Base-by-base conservation (phyloP, 1,139 yeast genomes). In the Trichomonascaceae sp. region DNA sequence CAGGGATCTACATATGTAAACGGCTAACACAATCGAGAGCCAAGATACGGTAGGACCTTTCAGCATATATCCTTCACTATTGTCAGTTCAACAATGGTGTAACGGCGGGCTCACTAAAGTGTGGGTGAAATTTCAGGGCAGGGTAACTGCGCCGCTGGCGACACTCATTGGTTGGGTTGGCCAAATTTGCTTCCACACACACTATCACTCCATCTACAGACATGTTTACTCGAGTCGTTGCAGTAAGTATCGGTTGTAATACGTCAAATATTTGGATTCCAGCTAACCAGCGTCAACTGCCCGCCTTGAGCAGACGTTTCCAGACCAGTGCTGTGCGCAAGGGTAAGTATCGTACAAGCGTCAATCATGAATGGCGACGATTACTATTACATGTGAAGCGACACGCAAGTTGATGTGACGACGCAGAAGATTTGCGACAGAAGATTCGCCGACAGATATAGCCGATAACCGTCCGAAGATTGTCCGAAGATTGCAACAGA, bases 311-410 rank as follows among this genome's bases (percentile, higher is more conserved):
- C 23, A 20, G 48, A 32, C 42, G 45, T 31, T 42, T 44, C 43
- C 43, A 40, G 37, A 41, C 47, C 34, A 41, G 47, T 27, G 34
- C 44, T 26, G 35, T 40, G 29, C 35, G 37, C 33, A 37, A 41
- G 37, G 39, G 44, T 41, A 34, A 34, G 43, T 32, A n/a, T 23
- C 13, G 3, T 23, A 14, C 5, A 5, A 14, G 13, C 6, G 5
- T 16, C 26, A 23, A 16, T 18, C 16, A 13, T 17, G 26, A 14
- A 4, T 13, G 3, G 4, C 4, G 16, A 4, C 4, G 16, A 15
- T 4, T 13, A 27, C 14, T 15, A 16, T 27, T 4, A 14, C 13
- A n/a, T 4, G 16, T 13, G 16, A 13, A 27, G 29, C 13, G 13
- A 16, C 26, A 4, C 4, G 4, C 13, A n/a, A 4, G 26, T 4